Evolutionary conservation across 805 yeast species (phyloP), one percentile per base, ranked within the genome.

Genomic region (Myxozyma nipponensis): DNA sequence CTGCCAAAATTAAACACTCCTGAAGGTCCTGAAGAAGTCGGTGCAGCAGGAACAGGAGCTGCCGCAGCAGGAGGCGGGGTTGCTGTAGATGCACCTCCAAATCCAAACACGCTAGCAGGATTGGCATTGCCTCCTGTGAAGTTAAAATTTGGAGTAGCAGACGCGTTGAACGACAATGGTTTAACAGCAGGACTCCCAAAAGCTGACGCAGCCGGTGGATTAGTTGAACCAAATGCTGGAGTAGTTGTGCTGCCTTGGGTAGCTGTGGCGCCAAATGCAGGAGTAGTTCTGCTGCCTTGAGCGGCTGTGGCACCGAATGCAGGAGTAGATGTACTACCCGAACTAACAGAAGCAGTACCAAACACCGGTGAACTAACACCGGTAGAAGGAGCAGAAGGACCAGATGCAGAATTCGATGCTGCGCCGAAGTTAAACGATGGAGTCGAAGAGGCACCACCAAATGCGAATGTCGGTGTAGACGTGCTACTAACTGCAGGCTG

Each of bases 51-150:
- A n/a, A n/a, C n/a, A n/a, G n/a, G n/a, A n/a, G 52, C 39, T 3
- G 56, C 36, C 9, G 56, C 41, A 10, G 46, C 37, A 13, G 37
- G 39, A 13, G 44, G 18, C 17, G 49, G 21, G 9, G 44, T 4
- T 24, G n/a, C 26, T 19, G 25, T 9, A 28, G 32, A 28, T 13
- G 13, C 32, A 28, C 32, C 32, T 28, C 58, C 58, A 28, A 57
- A 57, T 4, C 57, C 55, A 38, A 56, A 57, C 19, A 46, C 52
- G 21, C 44, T 17, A 3, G 60, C 56, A 10, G 59, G 59, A 30
- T 47, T 26, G 6, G 50, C 32, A 5, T 36, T 39, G 25, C 39
- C 28, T 7, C 38, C 22, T 18, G 46, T 46, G 42, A 49, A 49
- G 25, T 38, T 36, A 30, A 42, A 42, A 23, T 39, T 19, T 18